Base-by-base conservation (phyloP, 805 yeast genomes). In the Candida nemodendra region DNA sequence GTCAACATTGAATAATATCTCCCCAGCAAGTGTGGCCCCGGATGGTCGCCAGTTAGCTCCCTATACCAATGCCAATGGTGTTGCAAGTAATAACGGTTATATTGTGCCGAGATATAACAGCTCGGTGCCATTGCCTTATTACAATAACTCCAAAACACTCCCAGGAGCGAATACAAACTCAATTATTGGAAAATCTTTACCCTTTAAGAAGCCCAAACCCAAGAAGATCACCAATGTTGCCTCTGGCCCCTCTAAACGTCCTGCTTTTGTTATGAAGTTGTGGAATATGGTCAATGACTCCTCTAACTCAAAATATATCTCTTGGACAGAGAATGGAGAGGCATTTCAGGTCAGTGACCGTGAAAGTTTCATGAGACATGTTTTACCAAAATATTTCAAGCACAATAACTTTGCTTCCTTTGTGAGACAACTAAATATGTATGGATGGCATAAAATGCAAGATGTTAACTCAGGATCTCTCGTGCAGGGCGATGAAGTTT, bases 401-500 rank as follows among this genome's bases (percentile, higher is more conserved):
- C 99, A 93, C 64, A 83, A 86, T 44, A 91, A 93, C 59, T 90
- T 93, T 65, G 95, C 98, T 15, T 81, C 93, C 22, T 93, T 93
- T 71, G 98, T 93, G 12, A 78, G 99, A 45, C 99, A 91, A 59
- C 71, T 91, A 54, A 91, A 91, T 64, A 91, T 93, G 99, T 93
- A 93, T 59, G 99, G 99, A 9, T 93, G 97, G 96, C 98, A 90
- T 67, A 93, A 93, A 64, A 93, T 93, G 4, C 99, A 93, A 63
- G 98, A 93, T 62, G 79, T 90, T 16, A 84, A 67, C 40, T 74
- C 84, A 18, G 97, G 95, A 2, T 74, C 90, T 4, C 64, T 80
- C 42, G 71, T 74, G 39, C 71, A 66, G 40, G 64, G 65, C 28
- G 96, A 90, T 39, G 98, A 93, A 54, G 74, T 79, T 38, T 83